Base-by-base conservation (phyloP, 2,329 filamentous ascomycete genomes). In the Herpotrichia juniperi region DNA sequence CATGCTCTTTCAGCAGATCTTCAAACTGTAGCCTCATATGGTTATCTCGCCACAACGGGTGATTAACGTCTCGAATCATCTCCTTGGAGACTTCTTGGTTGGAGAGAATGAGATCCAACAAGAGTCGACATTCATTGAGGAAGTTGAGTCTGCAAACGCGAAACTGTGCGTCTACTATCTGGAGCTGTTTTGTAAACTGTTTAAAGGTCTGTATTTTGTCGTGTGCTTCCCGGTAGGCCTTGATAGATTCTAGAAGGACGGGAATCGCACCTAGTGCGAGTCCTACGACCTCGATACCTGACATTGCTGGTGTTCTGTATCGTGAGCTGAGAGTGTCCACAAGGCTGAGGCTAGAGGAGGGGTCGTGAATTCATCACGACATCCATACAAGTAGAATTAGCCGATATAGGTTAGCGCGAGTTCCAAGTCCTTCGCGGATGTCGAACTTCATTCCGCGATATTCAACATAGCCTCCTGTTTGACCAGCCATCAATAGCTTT, bases 121-220 rank as follows among this genome's bases (percentile, higher is more conserved):
- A 19, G 2, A 51, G 31, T 3, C 34, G 49, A 26, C 49, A 52
- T 14, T 52, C 44, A 30, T 25, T 52, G 7, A 42, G 37, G n/a
- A 52, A 52, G 11, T 47, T 48, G 10, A 48, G 34, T 26, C 44
- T 40, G 26, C 50, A 52, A 21, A 52, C 50, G 4, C 24, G 25
- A n/a, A 52, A 44, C 12, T 52, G 50, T 3, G 44, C 44, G 16
- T 44, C 35, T 8, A 48, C 10, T 19, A 52, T 21, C 8, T 37
- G 35, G 2, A 52, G 31, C 21, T 52, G 44, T 14, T 44, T 52
- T 17, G 35, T 37, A 21, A 26, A 11, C 21, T 48, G 26, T 26
- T 52, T 52, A 21, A 44, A 48, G 11, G 39, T 19, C 32, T 52
- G 50, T 2, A 52, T 37, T 12, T 35, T 25, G 30, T 52, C 43